phyloP scores from a whole-genome alignment of 768 basidiomycete species.

The Mycena belliarum region DNA sequence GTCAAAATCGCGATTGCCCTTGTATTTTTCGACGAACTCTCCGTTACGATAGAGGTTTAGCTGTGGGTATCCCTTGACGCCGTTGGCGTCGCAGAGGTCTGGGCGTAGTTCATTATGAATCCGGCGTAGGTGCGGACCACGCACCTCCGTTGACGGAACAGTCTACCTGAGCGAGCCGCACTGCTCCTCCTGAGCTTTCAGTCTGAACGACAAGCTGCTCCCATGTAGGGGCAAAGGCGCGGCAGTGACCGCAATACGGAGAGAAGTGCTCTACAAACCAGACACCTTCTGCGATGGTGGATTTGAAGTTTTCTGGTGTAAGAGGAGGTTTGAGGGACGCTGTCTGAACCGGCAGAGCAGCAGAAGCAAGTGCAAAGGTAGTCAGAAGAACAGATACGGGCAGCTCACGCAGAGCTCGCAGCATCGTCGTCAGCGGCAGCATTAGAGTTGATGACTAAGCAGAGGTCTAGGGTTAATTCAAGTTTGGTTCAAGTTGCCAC shows the following conservation, averaged over 20 bases:
- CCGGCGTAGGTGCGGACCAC: constrained; percentile 28
- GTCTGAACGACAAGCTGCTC: constrained; percentile 58
- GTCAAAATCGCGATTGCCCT: constrained; percentile 52
- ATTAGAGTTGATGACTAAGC: background rate
- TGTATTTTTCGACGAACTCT: constrained; percentile 56
- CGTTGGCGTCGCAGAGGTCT: constrained; percentile 82
- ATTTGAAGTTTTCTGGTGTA: constrained; percentile 60
- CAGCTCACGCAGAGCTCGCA: constrained; percentile 18
- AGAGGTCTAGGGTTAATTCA: background rate
- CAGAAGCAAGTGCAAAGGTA: constrained; percentile 14
- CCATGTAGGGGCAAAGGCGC: constrained; percentile 82
- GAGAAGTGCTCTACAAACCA: constrained; percentile 90
- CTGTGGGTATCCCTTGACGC: constrained; percentile 72
- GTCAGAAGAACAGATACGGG: constrained; percentile 20
- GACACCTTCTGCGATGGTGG: constrained; percentile 53
- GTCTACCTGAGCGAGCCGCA: constrained; percentile 81
- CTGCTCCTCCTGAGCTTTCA: constrained; percentile 40
- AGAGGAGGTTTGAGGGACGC: constrained; percentile 33
- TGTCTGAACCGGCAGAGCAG: constrained; percentile 24
- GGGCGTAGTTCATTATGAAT: background rate
- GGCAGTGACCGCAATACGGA: constrained; percentile 83
- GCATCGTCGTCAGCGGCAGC: constrained; percentile 1
- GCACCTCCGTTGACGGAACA: constrained; percentile 76
- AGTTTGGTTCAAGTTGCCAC: too few relatives aligned
- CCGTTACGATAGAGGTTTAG: constrained; percentile 76